Conservation (phyloP, 208 protist species). For the Acanthamoeba triangularis region DNA sequence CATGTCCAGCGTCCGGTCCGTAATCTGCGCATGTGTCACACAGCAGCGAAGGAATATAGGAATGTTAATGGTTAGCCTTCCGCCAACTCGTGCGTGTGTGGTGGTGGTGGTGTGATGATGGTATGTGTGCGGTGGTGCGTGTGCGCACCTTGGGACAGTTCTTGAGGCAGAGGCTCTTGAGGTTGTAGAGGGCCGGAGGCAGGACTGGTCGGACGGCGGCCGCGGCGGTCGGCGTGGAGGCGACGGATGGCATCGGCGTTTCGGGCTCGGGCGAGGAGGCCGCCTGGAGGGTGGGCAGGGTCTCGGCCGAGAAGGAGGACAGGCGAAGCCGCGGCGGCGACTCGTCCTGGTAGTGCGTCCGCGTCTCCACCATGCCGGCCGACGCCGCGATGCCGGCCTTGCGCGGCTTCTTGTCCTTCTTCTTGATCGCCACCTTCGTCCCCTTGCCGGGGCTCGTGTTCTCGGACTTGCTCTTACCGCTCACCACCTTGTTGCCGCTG, state of each 20-base stretch:
- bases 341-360: background rate
- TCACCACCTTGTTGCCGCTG: background rate
- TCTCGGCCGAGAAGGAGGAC: conserved; percentile 32
- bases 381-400: conserved; percentile 7
- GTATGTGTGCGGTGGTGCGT: background rate
- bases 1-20: conserved; percentile 51
- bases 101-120: too few relatives aligned
- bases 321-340: background rate
- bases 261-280: background rate
- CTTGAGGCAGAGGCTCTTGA: conserved; percentile 61
- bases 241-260: background rate
- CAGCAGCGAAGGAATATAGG: background rate
- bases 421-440: background rate
- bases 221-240: background rate
- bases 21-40: background rate
- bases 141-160: conserved; percentile 38
- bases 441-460: background rate
- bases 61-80: too few relatives aligned
- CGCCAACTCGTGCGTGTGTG: too few relatives aligned
- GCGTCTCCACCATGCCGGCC: conserved; percentile 45
- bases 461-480: background rate
- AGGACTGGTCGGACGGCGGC: background rate
- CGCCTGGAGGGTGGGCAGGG: background rate
- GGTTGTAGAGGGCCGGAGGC: conserved; percentile 42
- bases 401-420: background rate